phyloP scores from a whole-genome alignment of 2,329 filamentous ascomycete species.

The Cladosporium sp. region DNA sequence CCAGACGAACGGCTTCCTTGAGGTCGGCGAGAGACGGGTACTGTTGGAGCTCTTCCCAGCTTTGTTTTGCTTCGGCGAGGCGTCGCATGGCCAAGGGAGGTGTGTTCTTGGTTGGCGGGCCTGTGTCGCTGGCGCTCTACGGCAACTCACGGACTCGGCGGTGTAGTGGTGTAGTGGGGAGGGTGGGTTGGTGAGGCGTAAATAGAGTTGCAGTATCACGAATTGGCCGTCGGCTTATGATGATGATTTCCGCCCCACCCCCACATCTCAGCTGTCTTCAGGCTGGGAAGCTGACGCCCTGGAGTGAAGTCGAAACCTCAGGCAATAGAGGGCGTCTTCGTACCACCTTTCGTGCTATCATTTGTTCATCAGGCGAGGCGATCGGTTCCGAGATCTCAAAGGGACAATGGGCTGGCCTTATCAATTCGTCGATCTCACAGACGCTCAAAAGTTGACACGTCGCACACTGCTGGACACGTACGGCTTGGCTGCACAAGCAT shows the following conservation, averaged over 20 bases:
- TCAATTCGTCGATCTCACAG: slow-evolving; percentile 49
- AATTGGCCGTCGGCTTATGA: too few species aligned
- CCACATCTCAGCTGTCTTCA: too few species aligned
- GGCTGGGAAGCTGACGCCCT: background rate
- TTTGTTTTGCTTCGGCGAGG: slow-evolving; percentile 26
- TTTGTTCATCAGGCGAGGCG: too few species aligned
- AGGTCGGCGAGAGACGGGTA: slow-evolving; percentile 27
- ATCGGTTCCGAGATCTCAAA: too few species aligned
- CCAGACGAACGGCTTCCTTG: slow-evolving; percentile 27
- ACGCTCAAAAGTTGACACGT: slow-evolving; percentile 47
- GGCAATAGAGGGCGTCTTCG: background rate
- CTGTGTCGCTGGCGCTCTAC: background rate
- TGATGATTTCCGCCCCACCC: background rate
- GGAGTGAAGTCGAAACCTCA: background rate
- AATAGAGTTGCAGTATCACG: background rate
- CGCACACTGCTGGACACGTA: slow-evolving; percentile 52
- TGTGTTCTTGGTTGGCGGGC: background rate
- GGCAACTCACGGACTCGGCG: background rate
- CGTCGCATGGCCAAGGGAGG: slow-evolving; percentile 27
- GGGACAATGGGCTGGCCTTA: slow-evolving; percentile 32
- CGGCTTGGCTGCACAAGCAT: slow-evolving; percentile 53
- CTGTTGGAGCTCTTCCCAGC: slow-evolving; percentile 30
- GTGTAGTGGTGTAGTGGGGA: slow-evolving; percentile 6
- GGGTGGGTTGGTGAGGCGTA: background rate
- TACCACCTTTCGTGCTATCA: too few species aligned